Conservation (phyloP, 371 early-diverging fungal species). For the Syncephalastrum racemosum region DNA sequence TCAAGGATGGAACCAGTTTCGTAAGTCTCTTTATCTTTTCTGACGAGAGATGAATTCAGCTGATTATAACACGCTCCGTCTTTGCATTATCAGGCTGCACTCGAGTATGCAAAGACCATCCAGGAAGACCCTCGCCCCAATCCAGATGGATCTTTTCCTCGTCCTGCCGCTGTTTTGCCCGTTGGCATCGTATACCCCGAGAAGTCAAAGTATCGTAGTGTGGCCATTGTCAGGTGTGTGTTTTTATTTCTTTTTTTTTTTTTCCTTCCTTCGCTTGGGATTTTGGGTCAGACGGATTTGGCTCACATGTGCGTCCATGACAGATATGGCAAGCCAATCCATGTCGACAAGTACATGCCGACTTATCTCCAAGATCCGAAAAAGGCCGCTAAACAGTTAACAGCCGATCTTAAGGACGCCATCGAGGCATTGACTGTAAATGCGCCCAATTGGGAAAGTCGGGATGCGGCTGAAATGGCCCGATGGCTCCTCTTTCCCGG, state of each 20-base stretch:
- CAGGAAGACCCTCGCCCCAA: conserved; percentile 26
- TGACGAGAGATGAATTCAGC: neutral
- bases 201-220: conserved; percentile 58
- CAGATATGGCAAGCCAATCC: conserved; percentile 56
- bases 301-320: neutral
- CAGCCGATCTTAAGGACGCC: conserved; percentile 34
- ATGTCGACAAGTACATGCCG: conserved; percentile 41
- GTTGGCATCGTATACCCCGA: conserved; percentile 59
- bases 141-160: conserved; percentile 23
- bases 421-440: conserved; percentile 46
- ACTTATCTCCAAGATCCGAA: conserved; percentile 47
- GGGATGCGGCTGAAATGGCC: conserved; percentile 52
- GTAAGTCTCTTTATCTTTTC: conserved; percentile 21
- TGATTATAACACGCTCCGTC: neutral
- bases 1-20: conserved; percentile 54
- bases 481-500: conserved; percentile 50
- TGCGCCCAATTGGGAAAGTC: conserved; percentile 53
- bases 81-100: conserved; percentile 36
- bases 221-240: conserved; percentile 50
- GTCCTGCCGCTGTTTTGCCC: conserved; percentile 41
- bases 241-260: neutral
- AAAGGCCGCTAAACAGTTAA: conserved; percentile 51
- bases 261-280: neutral
- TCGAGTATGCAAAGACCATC: conserved; percentile 49
- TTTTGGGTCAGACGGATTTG: neutral